phyloP scores from a whole-genome alignment of 2,329 filamentous ascomycete genomes.

The Colletotrichum chlorophyti region DNA sequence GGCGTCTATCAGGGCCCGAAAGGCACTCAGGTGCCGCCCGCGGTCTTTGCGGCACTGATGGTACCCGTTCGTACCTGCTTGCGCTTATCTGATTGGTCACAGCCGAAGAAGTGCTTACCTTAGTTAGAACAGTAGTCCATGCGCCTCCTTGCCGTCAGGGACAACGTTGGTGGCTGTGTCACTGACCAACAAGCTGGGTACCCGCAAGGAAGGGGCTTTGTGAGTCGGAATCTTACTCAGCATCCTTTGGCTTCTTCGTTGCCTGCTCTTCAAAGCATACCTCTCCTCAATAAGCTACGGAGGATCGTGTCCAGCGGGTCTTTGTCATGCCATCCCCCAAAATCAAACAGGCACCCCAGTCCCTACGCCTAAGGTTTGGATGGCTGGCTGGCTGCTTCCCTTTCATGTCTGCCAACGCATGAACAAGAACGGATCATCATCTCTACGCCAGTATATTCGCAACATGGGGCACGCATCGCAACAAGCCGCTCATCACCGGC shows the following conservation, averaged over 20 bases:
- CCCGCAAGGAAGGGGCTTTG: conserved; percentile 13
- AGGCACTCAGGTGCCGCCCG: too few relatives aligned
- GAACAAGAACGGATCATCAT: conserved; percentile 23
- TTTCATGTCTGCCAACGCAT: too few relatives aligned
- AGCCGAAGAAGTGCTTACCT: not conserved
- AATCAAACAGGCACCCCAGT: conserved; percentile 8
- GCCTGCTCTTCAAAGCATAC: not conserved
- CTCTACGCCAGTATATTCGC: conserved; percentile 20
- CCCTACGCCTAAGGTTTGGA: not conserved
- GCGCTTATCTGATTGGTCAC: not conserved
- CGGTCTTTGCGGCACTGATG: too few relatives aligned
- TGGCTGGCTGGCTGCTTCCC: too few relatives aligned
- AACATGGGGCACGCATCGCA: conserved; percentile 3
- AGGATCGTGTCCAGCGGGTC: not conserved
- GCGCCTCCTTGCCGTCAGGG: too few relatives aligned
- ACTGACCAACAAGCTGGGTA: too few relatives aligned
- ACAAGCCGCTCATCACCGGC: conserved; percentile 9
- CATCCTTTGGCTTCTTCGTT: not conserved
- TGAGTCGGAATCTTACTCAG: conserved; percentile 17
- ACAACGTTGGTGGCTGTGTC: conserved; percentile 1
- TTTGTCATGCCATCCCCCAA: conserved; percentile 19
- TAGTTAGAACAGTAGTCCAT: too few relatives aligned
- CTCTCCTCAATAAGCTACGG: too few relatives aligned
- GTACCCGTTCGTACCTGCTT: too few relatives aligned
- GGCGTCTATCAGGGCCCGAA: conserved; percentile 8